Evolutionary conservation across 345 rosid species (phyloP).

Genomic region (Brassica napus): Da-Ae NC_063449.1:24736001-24736500

Average conservation of each 20-base stretch:
- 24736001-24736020: conserved; percentile 66
- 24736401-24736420: conserved; percentile 88
- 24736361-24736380: conserved; percentile 64
- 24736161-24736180: neutral
- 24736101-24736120: conserved; percentile 75
- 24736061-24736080: conserved; percentile 45
- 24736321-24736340: conserved; percentile 87
- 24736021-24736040: conserved; percentile 75
- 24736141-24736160: conserved; percentile 8
- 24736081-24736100: conserved; percentile 54
- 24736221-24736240: conserved; percentile 57
- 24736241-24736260: conserved; percentile 98
- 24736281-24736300: conserved; percentile 89
- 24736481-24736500: neutral
- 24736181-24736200: neutral
- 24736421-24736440: conserved; percentile 30
- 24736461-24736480: neutral
- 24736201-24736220: neutral
- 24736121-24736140: conserved; percentile 90
- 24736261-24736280: conserved; percentile 74
- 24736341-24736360: conserved; percentile 76
- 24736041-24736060: conserved; percentile 64
- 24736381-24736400: conserved; percentile 79
- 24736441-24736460: neutral
- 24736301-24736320: conserved; percentile 73